A percentile compares a stretch with the other conserved stretches of the same genome.
Evolutionary conservation across 768 basidiomycete genomes (phyloP).

Genomic region (Auricularia sp.): DNA sequence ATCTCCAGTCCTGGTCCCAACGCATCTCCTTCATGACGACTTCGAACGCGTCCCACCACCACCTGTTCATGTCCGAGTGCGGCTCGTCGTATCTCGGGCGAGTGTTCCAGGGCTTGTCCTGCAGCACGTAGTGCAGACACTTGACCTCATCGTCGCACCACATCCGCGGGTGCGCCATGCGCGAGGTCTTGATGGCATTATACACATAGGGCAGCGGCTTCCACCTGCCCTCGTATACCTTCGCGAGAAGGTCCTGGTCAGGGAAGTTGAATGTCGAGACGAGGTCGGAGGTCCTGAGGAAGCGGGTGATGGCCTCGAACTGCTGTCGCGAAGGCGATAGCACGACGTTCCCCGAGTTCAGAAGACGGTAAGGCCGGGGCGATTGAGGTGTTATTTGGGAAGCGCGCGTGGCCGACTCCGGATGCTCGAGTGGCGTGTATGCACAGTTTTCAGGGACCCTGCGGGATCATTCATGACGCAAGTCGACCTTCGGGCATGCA

Average conservation of each 20-base stretch:
- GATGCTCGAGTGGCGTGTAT: slow-evolving; percentile 45
- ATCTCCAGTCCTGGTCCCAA: not conserved
- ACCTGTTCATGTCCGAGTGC: slow-evolving; percentile 47
- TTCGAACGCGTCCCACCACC: slow-evolving; percentile 77
- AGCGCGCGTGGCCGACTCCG: slow-evolving; percentile 39
- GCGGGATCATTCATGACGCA: not conserved
- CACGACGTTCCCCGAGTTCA: slow-evolving; percentile 87
- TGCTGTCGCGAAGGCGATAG: slow-evolving; percentile 60
- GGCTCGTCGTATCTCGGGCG: slow-evolving; percentile 33
- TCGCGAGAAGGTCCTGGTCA: slow-evolving; percentile 87
- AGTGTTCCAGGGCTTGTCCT: slow-evolving; percentile 78
- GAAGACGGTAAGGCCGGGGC: slow-evolving; percentile 68
- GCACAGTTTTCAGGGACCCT: slow-evolving; percentile 94
- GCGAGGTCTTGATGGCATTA: slow-evolving; percentile 87
- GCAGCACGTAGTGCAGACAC: slow-evolving; percentile 79
- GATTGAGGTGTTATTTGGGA: slow-evolving; percentile 30
- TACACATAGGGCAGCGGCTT: slow-evolving; percentile 75
- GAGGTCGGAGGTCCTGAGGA: slow-evolving; percentile 46
- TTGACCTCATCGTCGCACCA: slow-evolving; percentile 85
- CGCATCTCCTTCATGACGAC: slow-evolving; percentile 16
- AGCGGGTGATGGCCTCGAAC: slow-evolving; percentile 42
- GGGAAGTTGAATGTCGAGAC: slow-evolving; percentile 60
- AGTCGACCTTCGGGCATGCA: not conserved
- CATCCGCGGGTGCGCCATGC: slow-evolving; percentile 54
- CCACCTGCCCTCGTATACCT: slow-evolving; percentile 71